Evolutionary conservation across 1,139 yeast genomes (phyloP), one percentile per base, ranked within the genome.

Genomic region (Candida neerlandica): DNA sequence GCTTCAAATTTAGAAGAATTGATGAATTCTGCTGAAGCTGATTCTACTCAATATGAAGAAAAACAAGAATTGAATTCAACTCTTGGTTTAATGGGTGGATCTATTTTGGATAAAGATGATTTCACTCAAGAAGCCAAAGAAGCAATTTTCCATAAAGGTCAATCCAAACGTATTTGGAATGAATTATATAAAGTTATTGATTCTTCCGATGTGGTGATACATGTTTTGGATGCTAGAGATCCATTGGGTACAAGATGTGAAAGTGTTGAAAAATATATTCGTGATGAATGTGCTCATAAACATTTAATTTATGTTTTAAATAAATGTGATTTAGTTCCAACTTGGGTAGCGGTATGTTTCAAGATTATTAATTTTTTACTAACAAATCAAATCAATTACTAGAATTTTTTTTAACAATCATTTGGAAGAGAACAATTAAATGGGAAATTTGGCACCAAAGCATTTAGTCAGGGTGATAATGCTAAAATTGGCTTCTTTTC

Each of bases 331-430:
- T 82, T 94, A 63, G 97, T 95, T 48, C 99, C 99, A 55, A 94
- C 97, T 51, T 94, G 98, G 97, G 97, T 91, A 63, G 97, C 99
- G 65, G 98, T 94, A 89, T 82, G 98, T 91, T n/a, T 73, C 65
- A 42, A 6, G 21, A 19, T 41, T 42, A 30, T n/a, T 43, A n/a
- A n/a, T n/a, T 3, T 33, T 33, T 37, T 44, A 38, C 47, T 44
- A 30, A 44, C 43, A 11, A 10, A 21, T n/a, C 23, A 16, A 16
- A 23, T 21, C 14, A 33, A 23, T 5, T 6, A 19, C 6, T 4
- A 19, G 16, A 21, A 3, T 16, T 16, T 18, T 4, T n/a, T n/a
- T n/a, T n/a, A n/a, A n/a, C n/a, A n/a, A n/a, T n/a, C n/a, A n/a
- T n/a, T n/a, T n/a, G n/a, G n/a, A n/a, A 5, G 14, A 3, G 11